Evolutionary conservation across 1,284 basidiomycete genomes (phyloP).

Genomic region (Phellopilus nigrolimitatus): DNA sequence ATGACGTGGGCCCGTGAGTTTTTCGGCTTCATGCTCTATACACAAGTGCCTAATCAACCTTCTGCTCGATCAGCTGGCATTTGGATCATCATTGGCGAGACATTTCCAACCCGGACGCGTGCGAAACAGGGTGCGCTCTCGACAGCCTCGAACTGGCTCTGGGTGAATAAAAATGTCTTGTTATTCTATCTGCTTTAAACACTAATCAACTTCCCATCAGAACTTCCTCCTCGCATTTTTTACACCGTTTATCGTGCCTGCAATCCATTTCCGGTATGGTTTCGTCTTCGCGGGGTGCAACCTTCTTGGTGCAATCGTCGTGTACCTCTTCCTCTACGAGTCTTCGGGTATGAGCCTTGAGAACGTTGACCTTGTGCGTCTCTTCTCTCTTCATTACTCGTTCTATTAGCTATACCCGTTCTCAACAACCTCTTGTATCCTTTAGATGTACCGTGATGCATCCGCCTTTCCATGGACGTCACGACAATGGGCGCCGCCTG

Average conservation of each 20-base stretch:
- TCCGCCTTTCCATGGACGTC: constrained; percentile 66
- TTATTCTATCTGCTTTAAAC: background rate
- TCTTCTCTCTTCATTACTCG: no score
- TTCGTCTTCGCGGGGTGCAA: constrained; percentile 64
- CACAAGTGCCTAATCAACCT: background rate
- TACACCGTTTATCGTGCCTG: constrained; percentile 57
- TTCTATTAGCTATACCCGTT: no score
- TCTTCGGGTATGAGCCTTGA: constrained; percentile 67
- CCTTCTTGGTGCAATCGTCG: constrained; percentile 56
- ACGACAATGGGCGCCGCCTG: constrained; percentile 48
- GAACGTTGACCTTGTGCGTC: constrained; percentile 62
- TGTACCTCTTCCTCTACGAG: constrained; percentile 78
- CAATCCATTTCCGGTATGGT: constrained; percentile 63
- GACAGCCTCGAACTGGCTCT: constrained; percentile 65
- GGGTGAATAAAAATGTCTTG: constrained; percentile 25
- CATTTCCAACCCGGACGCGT: constrained; percentile 69
- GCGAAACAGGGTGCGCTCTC: constrained; percentile 74
- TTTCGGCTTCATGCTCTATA: background rate
- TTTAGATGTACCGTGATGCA: constrained; percentile 77
- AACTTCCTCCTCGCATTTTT: constrained; percentile 79
- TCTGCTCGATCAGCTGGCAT: constrained; percentile 38
- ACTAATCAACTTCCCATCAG: no score
- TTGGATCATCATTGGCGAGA: constrained; percentile 76
- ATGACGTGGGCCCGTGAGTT: constrained; percentile 62
- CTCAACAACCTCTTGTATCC: no score